Conservation (phyloP, 2,329 filamentous ascomycete species). For the Colletotrichum sojae region DNA sequence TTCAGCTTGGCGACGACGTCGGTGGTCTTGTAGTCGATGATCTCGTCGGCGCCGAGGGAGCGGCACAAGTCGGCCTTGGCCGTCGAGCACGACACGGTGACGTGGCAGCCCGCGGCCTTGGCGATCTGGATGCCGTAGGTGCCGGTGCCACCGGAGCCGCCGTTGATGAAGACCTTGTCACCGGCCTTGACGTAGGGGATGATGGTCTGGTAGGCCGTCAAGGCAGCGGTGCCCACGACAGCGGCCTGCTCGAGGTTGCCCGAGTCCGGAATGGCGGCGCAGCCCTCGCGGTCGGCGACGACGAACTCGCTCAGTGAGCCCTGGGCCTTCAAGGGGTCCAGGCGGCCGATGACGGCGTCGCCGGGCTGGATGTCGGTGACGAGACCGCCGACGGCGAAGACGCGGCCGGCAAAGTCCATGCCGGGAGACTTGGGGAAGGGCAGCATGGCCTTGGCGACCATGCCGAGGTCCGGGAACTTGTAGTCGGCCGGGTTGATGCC, state of each 20-base stretch:
- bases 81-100: slow-evolving; percentile 73
- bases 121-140: slow-evolving; percentile 75
- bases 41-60: slow-evolving; percentile 73
- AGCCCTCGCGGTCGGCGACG: slow-evolving; percentile 49
- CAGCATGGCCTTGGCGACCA: slow-evolving; percentile 54
- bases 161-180: slow-evolving; percentile 76
- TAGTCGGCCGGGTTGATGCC: slow-evolving; percentile 65
- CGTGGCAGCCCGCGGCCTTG: slow-evolving; percentile 72
- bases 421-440: slow-evolving; percentile 59
- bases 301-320: slow-evolving; percentile 62
- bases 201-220: slow-evolving; percentile 65
- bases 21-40: slow-evolving; percentile 71
- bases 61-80: slow-evolving; percentile 71
- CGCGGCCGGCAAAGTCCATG: slow-evolving; percentile 66
- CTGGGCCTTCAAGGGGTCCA: slow-evolving; percentile 47
- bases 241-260: slow-evolving; percentile 57
- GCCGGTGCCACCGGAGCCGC: slow-evolving; percentile 75
- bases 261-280: slow-evolving; percentile 56
- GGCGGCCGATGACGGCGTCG: slow-evolving; percentile 60
- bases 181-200: slow-evolving; percentile 63
- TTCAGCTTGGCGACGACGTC: slow-evolving; percentile 64
- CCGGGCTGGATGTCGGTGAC: slow-evolving; percentile 53
- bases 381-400: slow-evolving; percentile 51
- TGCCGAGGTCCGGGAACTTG: slow-evolving; percentile 60
- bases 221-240: slow-evolving; percentile 58